phyloP scores from a whole-genome alignment of 495 filamentous ascomycete species.

The Cercophora newfieldiana region DNA sequence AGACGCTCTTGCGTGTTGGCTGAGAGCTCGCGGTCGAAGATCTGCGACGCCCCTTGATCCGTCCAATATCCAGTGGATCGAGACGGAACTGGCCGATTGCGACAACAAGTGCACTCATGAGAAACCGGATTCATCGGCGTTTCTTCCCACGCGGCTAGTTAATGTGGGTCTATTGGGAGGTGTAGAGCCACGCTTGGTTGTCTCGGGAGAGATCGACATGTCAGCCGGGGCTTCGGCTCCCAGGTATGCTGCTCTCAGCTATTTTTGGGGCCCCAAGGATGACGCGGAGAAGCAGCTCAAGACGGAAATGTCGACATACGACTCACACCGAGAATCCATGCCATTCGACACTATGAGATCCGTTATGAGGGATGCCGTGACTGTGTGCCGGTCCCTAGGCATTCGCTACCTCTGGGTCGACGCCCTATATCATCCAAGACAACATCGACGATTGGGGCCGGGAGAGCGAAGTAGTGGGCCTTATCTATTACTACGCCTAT shows the following conservation, averaged over 20 bases:
- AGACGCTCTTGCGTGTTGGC: background rate
- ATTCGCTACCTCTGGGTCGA: background rate
- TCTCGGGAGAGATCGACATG: background rate
- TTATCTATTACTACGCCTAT: background rate
- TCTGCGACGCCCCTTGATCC: background rate
- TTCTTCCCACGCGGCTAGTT: background rate
- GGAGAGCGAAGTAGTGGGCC: background rate
- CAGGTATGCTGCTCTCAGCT: background rate
- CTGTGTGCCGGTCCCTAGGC: background rate
- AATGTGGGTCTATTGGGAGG: background rate
- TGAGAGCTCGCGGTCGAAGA: background rate
- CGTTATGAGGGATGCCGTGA: background rate
- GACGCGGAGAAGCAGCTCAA: background rate
- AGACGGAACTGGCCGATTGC: background rate
- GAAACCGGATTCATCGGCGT: background rate
- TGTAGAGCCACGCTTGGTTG: background rate
- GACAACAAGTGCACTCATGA: background rate
- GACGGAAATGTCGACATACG: background rate
- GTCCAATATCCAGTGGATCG: background rate
- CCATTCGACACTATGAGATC: background rate
- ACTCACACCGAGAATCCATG: background rate
- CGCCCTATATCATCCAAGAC: background rate
- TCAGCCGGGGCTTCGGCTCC: background rate
- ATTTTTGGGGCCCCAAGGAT: background rate
- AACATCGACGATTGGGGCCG: background rate